These are phyloP conservation scores for Phycomyces blakesleeanus DNA, from an alignment of 192 early-diverging fungal species.

Conservation along the genomic window DNA sequence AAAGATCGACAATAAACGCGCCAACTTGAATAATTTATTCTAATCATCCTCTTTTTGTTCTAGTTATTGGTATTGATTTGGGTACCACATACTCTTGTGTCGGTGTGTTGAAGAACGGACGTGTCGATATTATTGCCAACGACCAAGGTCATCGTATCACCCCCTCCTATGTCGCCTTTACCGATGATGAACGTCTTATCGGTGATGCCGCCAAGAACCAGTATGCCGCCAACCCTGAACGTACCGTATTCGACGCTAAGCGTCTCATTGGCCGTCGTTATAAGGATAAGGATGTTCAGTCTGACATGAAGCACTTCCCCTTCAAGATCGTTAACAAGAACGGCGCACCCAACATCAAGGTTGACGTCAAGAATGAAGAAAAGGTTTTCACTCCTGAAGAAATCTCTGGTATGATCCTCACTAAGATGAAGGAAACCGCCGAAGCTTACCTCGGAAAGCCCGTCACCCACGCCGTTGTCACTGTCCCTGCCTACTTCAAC, in stretches of 20 bases:
- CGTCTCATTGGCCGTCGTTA: slow-evolving; percentile 84
- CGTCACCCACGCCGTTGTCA: slow-evolving; percentile 84
- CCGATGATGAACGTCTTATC: slow-evolving; percentile 83
- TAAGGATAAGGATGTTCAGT: slow-evolving; percentile 82
- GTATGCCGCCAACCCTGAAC: slow-evolving; percentile 76
- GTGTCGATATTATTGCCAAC: slow-evolving; percentile 86
- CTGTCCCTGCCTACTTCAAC: slow-evolving; percentile 92
- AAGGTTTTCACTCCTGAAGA: slow-evolving; percentile 88
- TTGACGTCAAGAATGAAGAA: slow-evolving; percentile 74
- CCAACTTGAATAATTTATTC: no score
- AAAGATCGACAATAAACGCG: background rate
- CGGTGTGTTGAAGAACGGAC: slow-evolving; percentile 33
- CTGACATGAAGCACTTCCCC: slow-evolving; percentile 91
- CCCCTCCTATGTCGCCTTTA: slow-evolving; percentile 91
- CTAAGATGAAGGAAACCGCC: slow-evolving; percentile 88
- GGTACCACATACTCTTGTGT: slow-evolving; percentile 49
- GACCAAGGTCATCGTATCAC: slow-evolving; percentile 92
- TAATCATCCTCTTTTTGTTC: no score
- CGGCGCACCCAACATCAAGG: slow-evolving; percentile 73
- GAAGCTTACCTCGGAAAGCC: slow-evolving; percentile 77
- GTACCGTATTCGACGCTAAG: slow-evolving; percentile 92
- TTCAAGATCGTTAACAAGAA: slow-evolving; percentile 78
- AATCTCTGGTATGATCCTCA: slow-evolving; percentile 93
- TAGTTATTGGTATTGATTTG: slow-evolving; percentile 45
- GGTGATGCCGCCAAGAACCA: slow-evolving; percentile 96